Conservation (phyloP, 1,284 basidiomycete genomes). For the Fomes fomentarius region DNA sequence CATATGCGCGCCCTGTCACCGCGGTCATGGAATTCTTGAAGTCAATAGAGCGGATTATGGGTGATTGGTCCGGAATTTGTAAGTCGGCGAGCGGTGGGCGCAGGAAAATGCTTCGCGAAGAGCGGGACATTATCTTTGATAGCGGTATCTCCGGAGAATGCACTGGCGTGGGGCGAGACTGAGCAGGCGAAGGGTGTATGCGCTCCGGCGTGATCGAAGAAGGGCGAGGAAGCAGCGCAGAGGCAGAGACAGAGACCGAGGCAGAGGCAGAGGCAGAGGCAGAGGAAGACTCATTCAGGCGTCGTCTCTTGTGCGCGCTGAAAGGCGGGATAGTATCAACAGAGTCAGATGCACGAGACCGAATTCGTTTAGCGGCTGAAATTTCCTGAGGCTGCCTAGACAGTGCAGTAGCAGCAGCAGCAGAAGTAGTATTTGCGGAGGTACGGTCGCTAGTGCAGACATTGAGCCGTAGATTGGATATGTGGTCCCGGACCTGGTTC, state of each 20-base stretch:
- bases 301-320: constrained; percentile 17
- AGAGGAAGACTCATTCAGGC: not conserved
- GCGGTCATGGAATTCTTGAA: not conserved
- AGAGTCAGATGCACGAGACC: not conserved
- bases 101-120: not conserved
- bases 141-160: not conserved
- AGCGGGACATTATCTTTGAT: not conserved
- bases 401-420: not conserved
- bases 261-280: too few relatives aligned
- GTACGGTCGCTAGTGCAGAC: not conserved
- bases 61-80: not conserved
- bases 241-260: too few relatives aligned
- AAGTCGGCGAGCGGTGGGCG: constrained; percentile 14
- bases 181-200: not conserved
- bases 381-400: not conserved
- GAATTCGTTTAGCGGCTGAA: not conserved
- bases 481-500: constrained; percentile 41
- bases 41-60: not conserved
- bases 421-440: too few relatives aligned
- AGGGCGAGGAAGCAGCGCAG: not conserved
- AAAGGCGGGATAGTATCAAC: not conserved
- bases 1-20: too few relatives aligned
- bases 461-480: constrained; percentile 25
- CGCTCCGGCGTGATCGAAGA: not conserved
- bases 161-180: not conserved